Conservation (phyloP, 805 yeast genomes). For the Saccharomycopsis sp. region DNA sequence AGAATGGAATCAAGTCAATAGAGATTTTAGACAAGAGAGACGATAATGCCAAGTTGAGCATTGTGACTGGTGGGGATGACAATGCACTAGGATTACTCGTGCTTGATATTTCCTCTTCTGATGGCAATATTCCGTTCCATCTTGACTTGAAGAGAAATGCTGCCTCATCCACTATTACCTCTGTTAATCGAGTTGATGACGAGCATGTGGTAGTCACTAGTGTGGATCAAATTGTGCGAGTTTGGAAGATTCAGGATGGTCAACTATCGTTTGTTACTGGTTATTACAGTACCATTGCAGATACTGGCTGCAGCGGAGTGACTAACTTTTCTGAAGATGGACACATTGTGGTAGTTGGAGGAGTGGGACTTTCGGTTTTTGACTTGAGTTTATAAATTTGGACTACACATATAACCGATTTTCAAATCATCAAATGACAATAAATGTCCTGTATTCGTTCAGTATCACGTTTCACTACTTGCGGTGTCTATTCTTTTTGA, state of each 20-base stretch:
- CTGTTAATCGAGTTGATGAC: conserved; percentile 36
- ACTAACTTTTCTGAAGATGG: conserved; percentile 26
- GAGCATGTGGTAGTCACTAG: conserved; percentile 48
- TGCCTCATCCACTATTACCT: conserved; percentile 83
- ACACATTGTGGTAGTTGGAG: conserved; percentile 52
- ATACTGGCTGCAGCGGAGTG: conserved; percentile 69
- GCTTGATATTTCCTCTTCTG: background rate
- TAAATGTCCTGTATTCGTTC: background rate
- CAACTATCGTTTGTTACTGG: conserved; percentile 31
- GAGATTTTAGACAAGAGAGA: conserved; percentile 10
- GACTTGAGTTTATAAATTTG: conserved; percentile 22
- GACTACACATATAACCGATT: too few relatives aligned
- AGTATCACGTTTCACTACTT: background rate
- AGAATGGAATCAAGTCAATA: conserved; percentile 69
- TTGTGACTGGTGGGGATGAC: conserved; percentile 90
- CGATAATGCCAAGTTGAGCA: conserved; percentile 22
- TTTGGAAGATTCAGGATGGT: conserved; percentile 46
- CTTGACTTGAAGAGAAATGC: conserved; percentile 43
- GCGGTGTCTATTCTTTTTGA: background rate
- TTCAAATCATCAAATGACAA: too few relatives aligned
- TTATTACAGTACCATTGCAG: conserved; percentile 77
- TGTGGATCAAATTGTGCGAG: conserved; percentile 72
- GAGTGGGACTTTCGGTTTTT: conserved; percentile 72
- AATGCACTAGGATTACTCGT: conserved; percentile 51
- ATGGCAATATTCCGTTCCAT: background rate